Conservation (phyloP, 1,139 yeast species). For the Geotrichum histeridarum region DNA sequence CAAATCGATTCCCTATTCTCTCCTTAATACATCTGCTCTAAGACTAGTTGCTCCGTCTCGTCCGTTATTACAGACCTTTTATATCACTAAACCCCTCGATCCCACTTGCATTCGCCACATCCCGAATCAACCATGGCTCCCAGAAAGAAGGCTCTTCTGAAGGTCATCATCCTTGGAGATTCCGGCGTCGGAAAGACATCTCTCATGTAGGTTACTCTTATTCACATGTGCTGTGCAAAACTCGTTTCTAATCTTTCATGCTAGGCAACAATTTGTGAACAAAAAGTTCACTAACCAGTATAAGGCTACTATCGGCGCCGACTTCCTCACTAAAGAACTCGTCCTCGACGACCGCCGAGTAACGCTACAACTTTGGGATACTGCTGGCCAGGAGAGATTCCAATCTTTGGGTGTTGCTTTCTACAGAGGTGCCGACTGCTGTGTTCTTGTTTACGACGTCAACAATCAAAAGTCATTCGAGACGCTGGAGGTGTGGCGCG, state of each 20-base stretch:
- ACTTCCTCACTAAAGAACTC: constrained; percentile 87
- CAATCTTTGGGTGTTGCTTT: constrained; percentile 96
- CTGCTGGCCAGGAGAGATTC: constrained; percentile 84
- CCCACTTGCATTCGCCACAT: neutral
- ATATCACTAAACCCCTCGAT: neutral
- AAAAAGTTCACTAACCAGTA: constrained; percentile 93
- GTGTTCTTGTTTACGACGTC: constrained; percentile 92
- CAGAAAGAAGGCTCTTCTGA: constrained; percentile 83
- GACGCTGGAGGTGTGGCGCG: constrained; percentile 86
- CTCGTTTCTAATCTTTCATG: too few species aligned
- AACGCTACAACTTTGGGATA: constrained; percentile 85
- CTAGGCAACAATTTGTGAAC: constrained; percentile 82
- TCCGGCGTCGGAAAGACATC: constrained; percentile 98
- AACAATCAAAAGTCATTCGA: constrained; percentile 91
- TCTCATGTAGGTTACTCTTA: constrained; percentile 46
- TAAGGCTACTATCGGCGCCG: constrained; percentile 98
- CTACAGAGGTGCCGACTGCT: constrained; percentile 97
- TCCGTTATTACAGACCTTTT: neutral
- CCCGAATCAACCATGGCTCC: constrained; percentile 49
- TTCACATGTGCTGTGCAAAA: too few species aligned
- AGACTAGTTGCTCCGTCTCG: neutral
- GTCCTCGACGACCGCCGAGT: constrained; percentile 74
- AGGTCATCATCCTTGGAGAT: constrained; percentile 92
- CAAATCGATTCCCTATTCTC: neutral
- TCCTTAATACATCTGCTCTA: neutral